Evolutionary conservation across 2,329 filamentous ascomycete species (phyloP), one percentile per base, ranked within the genome.

Genomic region (Triangularia setosa): DNA sequence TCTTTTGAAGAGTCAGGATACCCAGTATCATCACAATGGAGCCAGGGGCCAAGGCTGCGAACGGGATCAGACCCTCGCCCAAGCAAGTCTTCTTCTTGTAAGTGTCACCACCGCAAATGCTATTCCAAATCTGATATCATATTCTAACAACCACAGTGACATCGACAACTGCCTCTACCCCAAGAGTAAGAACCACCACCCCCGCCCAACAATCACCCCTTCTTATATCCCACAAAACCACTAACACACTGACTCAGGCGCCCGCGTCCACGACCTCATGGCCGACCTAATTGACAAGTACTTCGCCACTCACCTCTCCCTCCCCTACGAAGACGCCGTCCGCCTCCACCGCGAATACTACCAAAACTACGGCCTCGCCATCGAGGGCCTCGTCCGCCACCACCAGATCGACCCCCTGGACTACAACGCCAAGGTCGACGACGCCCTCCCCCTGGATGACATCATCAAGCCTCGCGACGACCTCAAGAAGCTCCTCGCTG

Each of bases 81-180:
- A 72, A 71, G 59, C 72, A 75, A 40, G 78, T 81, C 57, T 74
- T 81, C 35, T 81, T 81, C 70, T 81, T 81, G 79, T 81, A 65
- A 75, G 78, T 69, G 9, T 33, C 24, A 33, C 16, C 53, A 14
- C 23, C 21, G 7, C 16, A 54, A 14, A 9, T n/a, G 28, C 44
- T 18, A 40, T 40, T 14, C 0, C 4, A 14, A 16, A 33, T 30
- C 6, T 30, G 5, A n/a, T 23, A 58, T 54, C 23, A 64, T 40
- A 53, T 33, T 27, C 70, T 77, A 61, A 76, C 62, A 40, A 4
- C 85, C 88, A 88, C 77, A 98, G 97, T 74, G 95, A 99, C 75
- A 98, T 99, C 74, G 95, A 99, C 82, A 99, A 99, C 75, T 99
- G 96, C 78, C 86, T 98, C 63, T 98, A 97, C 73, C 88, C 93